Evolutionary conservation across 2,329 filamentous ascomycete genomes (phyloP), one percentile per base, ranked within the genome.

Genomic region (Aspergillus sp.): DNA sequence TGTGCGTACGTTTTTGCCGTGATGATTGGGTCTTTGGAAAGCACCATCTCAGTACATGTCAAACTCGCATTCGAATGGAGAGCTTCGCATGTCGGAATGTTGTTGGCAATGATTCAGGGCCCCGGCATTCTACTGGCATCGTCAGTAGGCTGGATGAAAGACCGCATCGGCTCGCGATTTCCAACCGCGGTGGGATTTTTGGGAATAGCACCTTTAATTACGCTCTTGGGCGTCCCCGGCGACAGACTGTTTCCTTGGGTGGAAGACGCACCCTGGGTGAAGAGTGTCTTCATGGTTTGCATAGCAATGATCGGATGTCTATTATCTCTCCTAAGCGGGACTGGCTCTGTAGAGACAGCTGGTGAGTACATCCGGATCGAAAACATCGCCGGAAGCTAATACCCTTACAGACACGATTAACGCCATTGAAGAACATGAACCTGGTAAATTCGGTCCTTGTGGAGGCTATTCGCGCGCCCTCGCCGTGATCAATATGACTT

Each of bases 71-170:
- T 86, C 59, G 64, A 70, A 54, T 86, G 82, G 81, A 72, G 77
- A 50, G 79, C 83, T 0, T 77, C 78, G 0, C 82, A 79, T 0
- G 81, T 81, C 2, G 83, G 84, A 2, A 69, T 86, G 3, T 66
- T 84, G 12, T 84, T 86, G 63, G 73, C 85, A 2, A 73, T 79
- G 2, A 63, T 89, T 31, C 81, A 86, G 43, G 70, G 86, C 4
- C 87, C 87, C 0, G 44, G 55, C 8, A 79, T 81, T 12, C 83
- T 89, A 65, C 59, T 82, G 2, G 82, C 82, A 0, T 87, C 87
- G 0, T 35, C 85, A 0, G 80, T 85, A 1, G 86, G 83, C 11
- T 74, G 73, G 70, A 64, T 78, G 12, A 64, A 64, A 12, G 62
- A 65, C 27, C 37, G 46, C n/a, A 19, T 60, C 0, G 63, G 62